Evolutionary conservation across 495 filamentous ascomycete genomes (phyloP), one percentile per base, ranked within the genome.

Genomic region (Aspergillus hancockii): DNA sequence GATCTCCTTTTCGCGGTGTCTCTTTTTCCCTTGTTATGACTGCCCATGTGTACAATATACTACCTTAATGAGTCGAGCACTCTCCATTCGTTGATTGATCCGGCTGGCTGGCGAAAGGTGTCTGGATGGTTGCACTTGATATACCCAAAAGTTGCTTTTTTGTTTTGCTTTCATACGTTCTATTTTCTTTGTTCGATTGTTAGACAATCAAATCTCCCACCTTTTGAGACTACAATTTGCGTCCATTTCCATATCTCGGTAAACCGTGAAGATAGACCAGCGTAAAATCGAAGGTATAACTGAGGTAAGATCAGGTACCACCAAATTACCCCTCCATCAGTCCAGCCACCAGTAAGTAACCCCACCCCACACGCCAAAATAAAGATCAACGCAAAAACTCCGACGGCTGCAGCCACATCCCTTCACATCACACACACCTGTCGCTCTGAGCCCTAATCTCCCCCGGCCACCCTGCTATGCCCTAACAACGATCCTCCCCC

Each of bases 91-190:
- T 22, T 47, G 43, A 47, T 47, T 47, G 18, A 22, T 47, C 19
- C 1, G 43, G 43, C 2, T 22, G 43, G 43, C 19, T 47, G 43
- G 43, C 43, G 43, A 47, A 47, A 18, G 16, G 23, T 49, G 28
- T 56, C 10, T 47, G 54, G 43, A 46, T 32, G 53, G 38, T 31
- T 55, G 25, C 19, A 18, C 28, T 21, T 57, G 55, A 38, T 57
- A 57, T 57, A 57, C 55, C 55, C 55, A 57, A 57, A 57, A 57
- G 55, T 57, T 49, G 43, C 28, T 22, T 43, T 32, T 10, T 45
- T 19, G 25, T 25, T 23, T 14, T 25, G 23, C 31, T 23, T 32
- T 28, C 25, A 28, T 28, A 28, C 7, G 25, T 28, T 18, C 12
- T 45, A 21, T 28, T 31, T 41, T 43, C 32, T 41, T 22, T 21